Base-by-base conservation (phyloP, 2,329 filamentous ascomycete genomes). In the Curvularia verruculosa region DNA sequence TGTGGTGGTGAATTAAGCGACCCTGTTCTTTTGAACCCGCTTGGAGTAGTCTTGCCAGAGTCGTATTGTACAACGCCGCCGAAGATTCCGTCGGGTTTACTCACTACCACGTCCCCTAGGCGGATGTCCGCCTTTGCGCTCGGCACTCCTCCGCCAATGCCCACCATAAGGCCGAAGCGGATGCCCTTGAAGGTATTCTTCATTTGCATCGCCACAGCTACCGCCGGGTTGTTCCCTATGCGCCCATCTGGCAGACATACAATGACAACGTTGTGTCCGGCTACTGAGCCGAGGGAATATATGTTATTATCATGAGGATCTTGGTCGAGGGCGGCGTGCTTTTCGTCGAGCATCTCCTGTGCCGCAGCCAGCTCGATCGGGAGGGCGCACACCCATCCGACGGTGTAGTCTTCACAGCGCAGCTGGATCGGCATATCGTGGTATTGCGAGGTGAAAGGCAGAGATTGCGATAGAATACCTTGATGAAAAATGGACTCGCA, bases 161-260 rank as follows among this genome's bases (percentile, higher is more conserved):
- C 78, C 2, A 81, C 77, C 68, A 81, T 71, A 3, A 82, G 63
- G 6, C 70, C 72, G 31, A 80, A 67, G 24, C 63, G 68, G 23
- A 79, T 74, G 3, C 45, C 21, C 40, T 19, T 48, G 56, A 78
- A 78, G 5, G 64, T 68, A 9, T 49, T 41, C 18, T 56, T 46
- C 60, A 77, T 69, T 15, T 67, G 49, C 23, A 50, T 64, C 3
- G 68, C 71, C 6, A 70, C 69, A 1, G 58, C 63, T n/a, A 74
- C 72, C 6, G 75, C 71, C 6, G 70, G 51, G 46, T 46, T 68
- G 4, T 53, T 77, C 10, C 77, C 77, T 26, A 69, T 70, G 21
- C 60, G 56, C 28, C 75, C 72, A 3, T 6, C 28, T 29, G 28
- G 28, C 28, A n/a, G n/a, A n/a, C n/a, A n/a, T n/a, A n/a, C n/a